phyloP scores from a whole-genome alignment of 176 grass and related monocot species.

The Rhynchospora breviuscula region DNA sequence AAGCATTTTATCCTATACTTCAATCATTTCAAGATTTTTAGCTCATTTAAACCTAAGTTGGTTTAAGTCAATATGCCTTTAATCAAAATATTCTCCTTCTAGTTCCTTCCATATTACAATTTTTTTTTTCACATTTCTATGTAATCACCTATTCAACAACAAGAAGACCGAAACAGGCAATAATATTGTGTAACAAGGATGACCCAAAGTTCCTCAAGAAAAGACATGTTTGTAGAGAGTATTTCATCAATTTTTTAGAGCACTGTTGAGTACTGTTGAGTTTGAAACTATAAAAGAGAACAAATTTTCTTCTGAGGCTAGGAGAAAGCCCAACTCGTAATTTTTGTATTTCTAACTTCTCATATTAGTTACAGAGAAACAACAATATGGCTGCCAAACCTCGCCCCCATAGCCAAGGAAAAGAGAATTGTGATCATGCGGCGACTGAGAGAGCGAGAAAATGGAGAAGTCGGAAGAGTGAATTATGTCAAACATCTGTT shows the following conservation, averaged over 20 bases:
- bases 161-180: background rate
- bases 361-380: background rate
- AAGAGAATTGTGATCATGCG: slow-evolving; percentile 38
- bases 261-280: background rate
- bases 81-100: background rate
- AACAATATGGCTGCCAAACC: slow-evolving; percentile 10
- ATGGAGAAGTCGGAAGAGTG: slow-evolving; percentile 42
- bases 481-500: slow-evolving; percentile 56
- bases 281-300: background rate
- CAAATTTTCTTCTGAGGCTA: background rate
- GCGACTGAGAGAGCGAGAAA: slow-evolving; percentile 49
- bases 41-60: background rate
- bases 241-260: background rate
- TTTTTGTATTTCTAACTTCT: background rate
- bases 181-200: background rate
- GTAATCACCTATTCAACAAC: background rate
- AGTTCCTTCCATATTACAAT: background rate
- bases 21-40: background rate
- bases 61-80: background rate
- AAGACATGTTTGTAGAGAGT: background rate
- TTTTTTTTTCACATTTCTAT: background rate
- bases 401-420: slow-evolving; percentile 41
- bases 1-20: background rate
- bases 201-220: background rate
- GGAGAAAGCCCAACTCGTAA: background rate